Percentiles rank a stretch among this genome's conserved stretches.
These are phyloP conservation scores for Botrytis byssoidea DNA, from an alignment of 2,329 filamentous ascomycete species.

Conservation along the genomic window DNA sequence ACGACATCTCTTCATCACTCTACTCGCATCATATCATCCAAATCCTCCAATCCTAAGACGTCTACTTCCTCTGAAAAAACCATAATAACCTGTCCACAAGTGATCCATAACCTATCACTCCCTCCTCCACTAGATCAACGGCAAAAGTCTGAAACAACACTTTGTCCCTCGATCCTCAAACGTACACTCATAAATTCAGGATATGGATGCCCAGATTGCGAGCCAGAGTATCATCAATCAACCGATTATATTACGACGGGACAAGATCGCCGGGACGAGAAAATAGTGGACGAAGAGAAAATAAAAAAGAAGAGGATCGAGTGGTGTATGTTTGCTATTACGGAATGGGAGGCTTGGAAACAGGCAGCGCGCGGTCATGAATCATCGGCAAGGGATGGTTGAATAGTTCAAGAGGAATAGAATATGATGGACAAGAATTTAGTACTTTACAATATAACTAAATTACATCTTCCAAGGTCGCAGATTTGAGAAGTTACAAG, in stretches of 20 bases:
- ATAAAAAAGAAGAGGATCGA: not conserved
- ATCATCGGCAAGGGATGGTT: not conserved
- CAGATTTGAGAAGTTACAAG: not conserved
- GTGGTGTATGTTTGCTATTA: constrained; percentile 17
- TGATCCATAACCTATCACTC: constrained; percentile 14
- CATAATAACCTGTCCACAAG: constrained; percentile 13
- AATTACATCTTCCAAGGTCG: not conserved
- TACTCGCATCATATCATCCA: not conserved
- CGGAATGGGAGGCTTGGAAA: constrained; percentile 13
- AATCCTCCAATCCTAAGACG: not conserved
- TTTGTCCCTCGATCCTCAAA: not conserved
- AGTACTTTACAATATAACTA: not conserved
- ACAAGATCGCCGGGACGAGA: not conserved
- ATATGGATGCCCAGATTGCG: constrained; percentile 19
- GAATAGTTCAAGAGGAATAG: not conserved
- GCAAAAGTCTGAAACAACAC: not conserved
- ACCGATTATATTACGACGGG: not conserved
- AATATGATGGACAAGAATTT: not conserved
- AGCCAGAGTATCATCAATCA: constrained; percentile 11
- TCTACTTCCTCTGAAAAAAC: not conserved
- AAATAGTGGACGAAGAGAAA: not conserved
- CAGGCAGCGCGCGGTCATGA: not conserved
- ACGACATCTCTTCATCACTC: constrained; percentile 12
- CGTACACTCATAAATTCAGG: constrained; percentile 12
- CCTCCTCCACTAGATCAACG: not conserved